Evolutionary conservation across 768 basidiomycete genomes (phyloP).

Genomic region (Xerocomus brunneocitrinus): DNA sequence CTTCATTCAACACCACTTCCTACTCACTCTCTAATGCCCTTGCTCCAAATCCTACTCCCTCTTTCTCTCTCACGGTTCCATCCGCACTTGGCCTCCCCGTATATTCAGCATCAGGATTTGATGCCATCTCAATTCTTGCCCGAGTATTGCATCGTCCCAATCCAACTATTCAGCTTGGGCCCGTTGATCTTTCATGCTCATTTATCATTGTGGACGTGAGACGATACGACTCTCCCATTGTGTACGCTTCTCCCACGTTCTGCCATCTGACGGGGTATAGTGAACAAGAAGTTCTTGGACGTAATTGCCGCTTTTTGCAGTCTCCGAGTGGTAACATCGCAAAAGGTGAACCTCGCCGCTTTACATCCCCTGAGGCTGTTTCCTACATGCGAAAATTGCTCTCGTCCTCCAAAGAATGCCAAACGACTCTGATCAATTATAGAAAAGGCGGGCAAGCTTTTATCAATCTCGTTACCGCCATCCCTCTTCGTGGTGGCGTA

Average conservation of each 20-base stretch:
- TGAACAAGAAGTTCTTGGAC: conserved; percentile 74
- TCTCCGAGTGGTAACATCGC: conserved; percentile 58
- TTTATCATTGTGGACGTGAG: conserved; percentile 88
- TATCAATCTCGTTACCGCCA: conserved; percentile 87
- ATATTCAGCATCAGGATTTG: conserved; percentile 90
- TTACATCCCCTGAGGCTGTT: conserved; percentile 62
- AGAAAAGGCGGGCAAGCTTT: conserved; percentile 80
- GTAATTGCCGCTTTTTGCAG: conserved; percentile 91
- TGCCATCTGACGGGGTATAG: conserved; percentile 69
- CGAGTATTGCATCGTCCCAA: conserved; percentile 71
- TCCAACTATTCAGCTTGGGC: conserved; percentile 76
- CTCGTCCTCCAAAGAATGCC: conserved; percentile 78
- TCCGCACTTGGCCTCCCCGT: conserved; percentile 47
- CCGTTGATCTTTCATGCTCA: conserved; percentile 88
- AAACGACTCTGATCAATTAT: conserved; percentile 85
- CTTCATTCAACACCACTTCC: conserved; percentile 4
- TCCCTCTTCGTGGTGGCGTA: conserved; percentile 72
- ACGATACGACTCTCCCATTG: conserved; percentile 77
- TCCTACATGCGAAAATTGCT: conserved; percentile 64
- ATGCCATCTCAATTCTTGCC: conserved; percentile 76
- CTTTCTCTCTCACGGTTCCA: conserved; percentile 21
- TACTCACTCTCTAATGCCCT: conserved; percentile 4
- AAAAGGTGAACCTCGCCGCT: conserved; percentile 51
- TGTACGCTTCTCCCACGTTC: conserved; percentile 88
- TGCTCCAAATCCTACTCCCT: neutral